Evolutionary conservation across 805 yeast genomes (phyloP).

Genomic region (Hanseniaspora jakobsenii): DNA sequence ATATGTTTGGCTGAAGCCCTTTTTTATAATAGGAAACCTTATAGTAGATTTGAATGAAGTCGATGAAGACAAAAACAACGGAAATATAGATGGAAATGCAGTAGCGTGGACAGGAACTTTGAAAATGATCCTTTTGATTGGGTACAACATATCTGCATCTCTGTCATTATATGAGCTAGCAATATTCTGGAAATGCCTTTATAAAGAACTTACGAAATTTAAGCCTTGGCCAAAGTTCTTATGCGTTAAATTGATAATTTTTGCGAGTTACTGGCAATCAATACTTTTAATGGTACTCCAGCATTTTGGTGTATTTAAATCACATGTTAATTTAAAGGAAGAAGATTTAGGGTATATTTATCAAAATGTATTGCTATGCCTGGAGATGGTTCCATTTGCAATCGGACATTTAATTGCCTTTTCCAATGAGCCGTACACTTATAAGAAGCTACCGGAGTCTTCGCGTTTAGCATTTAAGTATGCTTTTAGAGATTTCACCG

Average conservation of each 20-base stretch:
- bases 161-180: constrained; percentile 76
- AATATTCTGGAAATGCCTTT: constrained; percentile 84
- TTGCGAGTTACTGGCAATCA: constrained; percentile 98
- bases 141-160: constrained; percentile 72
- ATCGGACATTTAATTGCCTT: constrained; percentile 82
- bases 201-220: constrained; percentile 60
- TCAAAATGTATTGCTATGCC: constrained; percentile 67
- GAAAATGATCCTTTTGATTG: constrained; percentile 49
- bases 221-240: constrained; percentile 86
- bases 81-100: constrained; percentile 29
- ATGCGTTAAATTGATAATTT: constrained; percentile 84
- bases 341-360: constrained; percentile 42
- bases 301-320: constrained; percentile 34
- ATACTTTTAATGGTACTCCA: constrained; percentile 43
- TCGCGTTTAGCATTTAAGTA: constrained; percentile 46
- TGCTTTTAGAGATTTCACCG: constrained; percentile 69
- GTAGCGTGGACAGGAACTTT: constrained; percentile 34
- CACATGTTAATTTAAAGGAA: constrained; percentile 26
- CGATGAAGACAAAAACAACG: constrained; percentile 28
- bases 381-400: constrained; percentile 78
- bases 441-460: constrained; percentile 51
- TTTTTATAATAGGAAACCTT: constrained; percentile 47
- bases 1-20: constrained; percentile 88
- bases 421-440: constrained; percentile 59
- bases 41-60: constrained; percentile 37